These are phyloP conservation scores for Endoconidiophora laricicola DNA, from an alignment of 2,329 filamentous ascomycete species.

Conservation along the genomic window DNA sequence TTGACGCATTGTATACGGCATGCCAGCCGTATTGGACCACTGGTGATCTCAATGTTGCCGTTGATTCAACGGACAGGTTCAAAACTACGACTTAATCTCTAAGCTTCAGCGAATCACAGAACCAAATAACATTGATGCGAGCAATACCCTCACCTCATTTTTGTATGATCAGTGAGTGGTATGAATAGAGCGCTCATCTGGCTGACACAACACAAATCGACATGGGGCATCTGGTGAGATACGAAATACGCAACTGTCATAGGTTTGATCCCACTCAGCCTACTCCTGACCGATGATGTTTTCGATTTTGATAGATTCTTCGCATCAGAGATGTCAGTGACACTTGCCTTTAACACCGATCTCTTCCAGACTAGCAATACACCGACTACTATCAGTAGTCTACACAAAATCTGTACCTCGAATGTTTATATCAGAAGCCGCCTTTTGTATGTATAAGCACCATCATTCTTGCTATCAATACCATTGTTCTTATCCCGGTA, in stretches of 20 bases:
- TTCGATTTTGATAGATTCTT: neutral
- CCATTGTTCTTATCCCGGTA: conserved; percentile 25
- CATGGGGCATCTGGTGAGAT: conserved; percentile 3
- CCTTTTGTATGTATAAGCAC: conserved; percentile 29
- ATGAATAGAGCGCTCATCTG: neutral
- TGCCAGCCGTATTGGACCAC: conserved; percentile 20
- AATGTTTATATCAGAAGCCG: conserved; percentile 30
- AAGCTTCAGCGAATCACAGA: neutral
- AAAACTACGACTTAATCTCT: conserved; percentile 12
- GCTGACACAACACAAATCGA: neutral
- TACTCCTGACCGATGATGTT: neutral
- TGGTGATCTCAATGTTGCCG: conserved; percentile 20
- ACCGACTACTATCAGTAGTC: conserved; percentile 10
- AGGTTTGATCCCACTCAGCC: neutral
- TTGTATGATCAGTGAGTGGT: neutral
- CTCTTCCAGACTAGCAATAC: conserved; percentile 20
- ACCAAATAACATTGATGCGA: neutral
- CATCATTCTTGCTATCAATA: conserved; percentile 26
- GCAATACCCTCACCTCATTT: neutral
- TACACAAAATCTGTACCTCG: conserved; percentile 20
- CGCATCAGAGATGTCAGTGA: neutral
- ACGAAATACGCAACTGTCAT: neutral
- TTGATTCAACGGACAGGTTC: conserved; percentile 18
- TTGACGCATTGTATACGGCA: neutral
- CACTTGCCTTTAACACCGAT: conserved; percentile 10